A percentile compares a stretch with the other conserved stretches of the same genome.
Evolutionary conservation across 108 stramenopile species (phyloP).

Genomic region (Aurantiochytrium sp.): DNA sequence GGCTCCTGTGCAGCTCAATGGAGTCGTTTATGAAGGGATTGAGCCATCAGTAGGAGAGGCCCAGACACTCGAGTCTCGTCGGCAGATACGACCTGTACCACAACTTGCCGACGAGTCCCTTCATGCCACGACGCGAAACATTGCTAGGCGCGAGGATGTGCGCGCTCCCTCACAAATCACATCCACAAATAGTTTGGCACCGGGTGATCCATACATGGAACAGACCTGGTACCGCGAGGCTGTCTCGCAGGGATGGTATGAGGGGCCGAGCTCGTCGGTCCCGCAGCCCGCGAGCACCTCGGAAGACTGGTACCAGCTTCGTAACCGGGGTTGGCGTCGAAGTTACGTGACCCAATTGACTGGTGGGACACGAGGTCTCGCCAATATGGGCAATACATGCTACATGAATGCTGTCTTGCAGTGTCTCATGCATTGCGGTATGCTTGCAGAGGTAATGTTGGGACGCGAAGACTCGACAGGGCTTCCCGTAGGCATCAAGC

Average conservation of each 20-base stretch:
- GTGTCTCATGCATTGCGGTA: conserved; percentile 39
- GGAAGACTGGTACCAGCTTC: not conserved
- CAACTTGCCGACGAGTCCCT: too few relatives aligned
- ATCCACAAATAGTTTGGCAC: too few relatives aligned
- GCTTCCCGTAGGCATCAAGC: too few relatives aligned
- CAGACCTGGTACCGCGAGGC: not conserved
- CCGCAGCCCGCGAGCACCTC: not conserved
- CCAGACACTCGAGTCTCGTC: too few relatives aligned
- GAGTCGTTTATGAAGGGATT: not conserved
- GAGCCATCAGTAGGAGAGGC: too few relatives aligned
- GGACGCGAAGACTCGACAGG: not conserved
- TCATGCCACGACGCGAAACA: too few relatives aligned
- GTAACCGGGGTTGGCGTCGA: not conserved
- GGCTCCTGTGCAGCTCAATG: not conserved
- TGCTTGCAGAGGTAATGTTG: conserved; percentile 78
- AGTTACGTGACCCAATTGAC: not conserved
- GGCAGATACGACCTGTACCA: not conserved
- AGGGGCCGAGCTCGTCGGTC: not conserved
- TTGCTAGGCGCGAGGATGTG: too few relatives aligned
- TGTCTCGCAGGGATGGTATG: not conserved
- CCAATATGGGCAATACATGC: conserved; percentile 44
- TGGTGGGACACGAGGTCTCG: not conserved
- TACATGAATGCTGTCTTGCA: conserved; percentile 37
- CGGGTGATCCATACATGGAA: not conserved
- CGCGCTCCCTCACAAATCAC: too few relatives aligned